Evolutionary conservation across 768 basidiomycete genomes (phyloP).

Genomic region (Podaxis carcinomalis): DNA sequence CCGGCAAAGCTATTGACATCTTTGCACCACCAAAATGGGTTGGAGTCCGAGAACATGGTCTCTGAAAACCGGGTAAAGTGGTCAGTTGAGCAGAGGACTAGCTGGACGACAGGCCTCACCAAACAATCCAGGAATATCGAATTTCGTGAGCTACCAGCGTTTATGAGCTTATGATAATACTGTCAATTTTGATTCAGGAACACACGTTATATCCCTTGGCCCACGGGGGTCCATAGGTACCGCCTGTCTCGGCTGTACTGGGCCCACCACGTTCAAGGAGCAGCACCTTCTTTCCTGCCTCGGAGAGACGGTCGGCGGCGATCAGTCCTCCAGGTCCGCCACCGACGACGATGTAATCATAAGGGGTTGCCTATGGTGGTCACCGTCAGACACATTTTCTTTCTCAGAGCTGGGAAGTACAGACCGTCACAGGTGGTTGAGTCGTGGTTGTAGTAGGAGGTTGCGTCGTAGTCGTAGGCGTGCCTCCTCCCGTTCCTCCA

Average conservation of each 20-base stretch:
- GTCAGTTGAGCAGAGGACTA: background rate
- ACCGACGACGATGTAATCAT: constrained; percentile 55
- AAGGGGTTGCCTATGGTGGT: constrained; percentile 26
- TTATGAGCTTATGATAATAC: background rate
- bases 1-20: constrained; percentile 62
- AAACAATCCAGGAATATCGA: constrained; percentile 62
- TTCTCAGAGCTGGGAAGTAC: background rate
- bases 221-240: constrained; percentile 53
- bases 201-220: background rate
- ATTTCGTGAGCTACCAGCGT: constrained; percentile 38
- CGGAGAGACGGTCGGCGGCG: constrained; percentile 53
- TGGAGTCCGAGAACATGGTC: constrained; percentile 56
- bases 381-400: background rate
- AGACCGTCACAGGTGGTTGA: constrained; percentile 24
- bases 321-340: constrained; percentile 57
- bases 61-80: constrained; percentile 26
- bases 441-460: constrained; percentile 30
- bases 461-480: constrained; percentile 23
- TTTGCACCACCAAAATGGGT: constrained; percentile 64
- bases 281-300: constrained; percentile 60
- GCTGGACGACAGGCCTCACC: constrained; percentile 16
- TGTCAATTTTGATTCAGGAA: background rate
- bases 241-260: constrained; percentile 56
- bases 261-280: constrained; percentile 64
- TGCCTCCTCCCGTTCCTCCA: constrained; percentile 40